A percentile compares a stretch with the other conserved stretches of the same genome.
Conservation (phyloP, 106 monocot species). For the Acorus gramineus region DNA sequence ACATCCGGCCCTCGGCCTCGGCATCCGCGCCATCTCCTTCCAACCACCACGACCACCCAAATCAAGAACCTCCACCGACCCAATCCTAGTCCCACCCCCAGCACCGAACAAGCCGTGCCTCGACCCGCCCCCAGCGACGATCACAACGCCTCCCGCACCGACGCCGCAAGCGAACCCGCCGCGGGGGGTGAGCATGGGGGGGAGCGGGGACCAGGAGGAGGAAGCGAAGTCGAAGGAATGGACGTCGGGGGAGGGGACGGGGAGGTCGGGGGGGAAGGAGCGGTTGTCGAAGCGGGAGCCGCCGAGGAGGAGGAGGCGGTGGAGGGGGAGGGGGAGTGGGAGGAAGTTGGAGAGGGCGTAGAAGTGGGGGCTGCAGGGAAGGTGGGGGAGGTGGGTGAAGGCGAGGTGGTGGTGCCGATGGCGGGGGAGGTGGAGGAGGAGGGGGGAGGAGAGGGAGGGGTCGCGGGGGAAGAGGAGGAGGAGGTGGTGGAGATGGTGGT, state of each 20-base stretch:
- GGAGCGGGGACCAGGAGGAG: conserved; percentile 33
- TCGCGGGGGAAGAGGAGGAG: conserved; percentile 29
- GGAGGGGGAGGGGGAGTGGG: conserved; percentile 33
- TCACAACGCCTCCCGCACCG: conserved; percentile 9
- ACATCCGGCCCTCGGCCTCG: conserved; percentile 49
- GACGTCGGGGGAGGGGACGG: not conserved
- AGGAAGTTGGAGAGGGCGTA: conserved; percentile 55
- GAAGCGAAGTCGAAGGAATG: not conserved
- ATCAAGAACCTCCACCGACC: conserved; percentile 36
- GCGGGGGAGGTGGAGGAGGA: conserved; percentile 27
- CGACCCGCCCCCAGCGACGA: conserved; percentile 87
- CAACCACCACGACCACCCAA: conserved; percentile 24
- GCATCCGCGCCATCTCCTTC: conserved; percentile 27
- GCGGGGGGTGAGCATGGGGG: conserved; percentile 48
- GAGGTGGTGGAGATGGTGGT: conserved; percentile 48
- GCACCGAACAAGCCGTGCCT: conserved; percentile 59
- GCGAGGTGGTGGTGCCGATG: not conserved
- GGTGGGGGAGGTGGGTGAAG: conserved; percentile 43
- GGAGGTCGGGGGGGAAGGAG: conserved; percentile 18
- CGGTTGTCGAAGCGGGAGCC: not conserved
- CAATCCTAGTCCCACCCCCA: conserved; percentile 42
- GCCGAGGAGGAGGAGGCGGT: conserved; percentile 24
- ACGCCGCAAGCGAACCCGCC: conserved; percentile 71
- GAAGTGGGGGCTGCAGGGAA: conserved; percentile 58
- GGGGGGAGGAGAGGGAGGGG: conserved; percentile 50